Conservation (phyloP, 2,329 filamentous ascomycete species). For the Alternaria conjuncta region DNA sequence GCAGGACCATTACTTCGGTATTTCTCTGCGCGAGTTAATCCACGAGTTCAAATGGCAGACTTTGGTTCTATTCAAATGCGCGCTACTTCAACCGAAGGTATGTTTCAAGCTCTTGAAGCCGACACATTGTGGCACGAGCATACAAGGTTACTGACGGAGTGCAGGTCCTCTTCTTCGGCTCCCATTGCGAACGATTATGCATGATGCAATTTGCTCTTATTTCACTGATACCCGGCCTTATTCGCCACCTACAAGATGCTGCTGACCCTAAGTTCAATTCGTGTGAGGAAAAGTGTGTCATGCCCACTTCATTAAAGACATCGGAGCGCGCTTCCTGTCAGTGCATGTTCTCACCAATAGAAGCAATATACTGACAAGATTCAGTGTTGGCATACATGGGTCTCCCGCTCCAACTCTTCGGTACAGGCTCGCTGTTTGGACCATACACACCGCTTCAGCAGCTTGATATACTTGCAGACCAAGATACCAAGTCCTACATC, state of each 20-base stretch:
- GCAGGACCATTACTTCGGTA: constrained; percentile 84
- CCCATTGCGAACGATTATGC: constrained; percentile 93
- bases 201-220: constrained; percentile 98
- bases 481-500: constrained; percentile 95
- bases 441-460: constrained; percentile 97
- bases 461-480: constrained; percentile 89
- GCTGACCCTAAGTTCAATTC: constrained; percentile 90
- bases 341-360: constrained; percentile 10
- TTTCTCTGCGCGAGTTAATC: constrained; percentile 86
- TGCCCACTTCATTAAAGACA: constrained; percentile 84
- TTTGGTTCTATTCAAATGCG: constrained; percentile 90
- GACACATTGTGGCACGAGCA: no score
- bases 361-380: constrained; percentile 27
- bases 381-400: constrained; percentile 90
- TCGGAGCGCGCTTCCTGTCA: constrained; percentile 84
- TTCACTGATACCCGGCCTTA: constrained; percentile 90
- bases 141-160: constrained; percentile 15
- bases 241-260: constrained; percentile 91
- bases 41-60: constrained; percentile 96
- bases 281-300: constrained; percentile 76
- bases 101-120: background rate
- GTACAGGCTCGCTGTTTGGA: constrained; percentile 93
- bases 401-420: constrained; percentile 91
- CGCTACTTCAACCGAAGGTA: constrained; percentile 93
- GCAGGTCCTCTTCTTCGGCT: constrained; percentile 97